These are phyloP conservation scores for Pulveroboletus frians DNA, from an alignment of 768 basidiomycete species.

Conservation along the genomic window DNA sequence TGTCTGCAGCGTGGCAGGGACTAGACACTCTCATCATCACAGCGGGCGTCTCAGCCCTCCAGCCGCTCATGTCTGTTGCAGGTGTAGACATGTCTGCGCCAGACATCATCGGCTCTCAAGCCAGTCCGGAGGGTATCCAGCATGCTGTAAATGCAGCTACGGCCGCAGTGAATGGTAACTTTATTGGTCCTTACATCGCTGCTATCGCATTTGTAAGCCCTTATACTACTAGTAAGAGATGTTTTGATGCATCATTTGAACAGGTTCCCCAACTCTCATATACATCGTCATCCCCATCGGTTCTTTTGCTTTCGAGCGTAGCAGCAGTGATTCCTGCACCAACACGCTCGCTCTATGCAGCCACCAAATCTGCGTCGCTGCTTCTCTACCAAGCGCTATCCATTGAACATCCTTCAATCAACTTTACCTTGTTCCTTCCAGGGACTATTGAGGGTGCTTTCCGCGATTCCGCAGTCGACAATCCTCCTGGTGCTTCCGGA, in stretches of 20 bases:
- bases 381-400: constrained; percentile 73
- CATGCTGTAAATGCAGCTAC: constrained; percentile 51
- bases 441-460: constrained; percentile 73
- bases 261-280: constrained; percentile 73
- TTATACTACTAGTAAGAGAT: background rate
- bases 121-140: constrained; percentile 53
- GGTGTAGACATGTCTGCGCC: constrained; percentile 39
- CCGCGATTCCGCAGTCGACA: constrained; percentile 74
- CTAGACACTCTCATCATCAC: constrained; percentile 78
- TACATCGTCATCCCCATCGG: constrained; percentile 61
- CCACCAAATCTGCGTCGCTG: constrained; percentile 78
- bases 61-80: constrained; percentile 68
- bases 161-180: constrained; percentile 60
- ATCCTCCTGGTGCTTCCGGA: constrained; percentile 29
- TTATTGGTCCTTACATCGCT: constrained; percentile 61
- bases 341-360: constrained; percentile 76
- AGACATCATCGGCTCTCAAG: constrained; percentile 33
- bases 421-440: constrained; percentile 60
- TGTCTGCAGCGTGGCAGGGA: constrained; percentile 63
- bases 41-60: constrained; percentile 81
- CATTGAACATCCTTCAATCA: constrained; percentile 70
- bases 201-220: constrained; percentile 65
- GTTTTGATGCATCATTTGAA: background rate
- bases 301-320: constrained; percentile 74
- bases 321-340: constrained; percentile 82